Percentiles rank a stretch among this genome's conserved stretches.
Conservation (phyloP, 169 alveolate genomes). For the Eimeria acervulina region DNA sequence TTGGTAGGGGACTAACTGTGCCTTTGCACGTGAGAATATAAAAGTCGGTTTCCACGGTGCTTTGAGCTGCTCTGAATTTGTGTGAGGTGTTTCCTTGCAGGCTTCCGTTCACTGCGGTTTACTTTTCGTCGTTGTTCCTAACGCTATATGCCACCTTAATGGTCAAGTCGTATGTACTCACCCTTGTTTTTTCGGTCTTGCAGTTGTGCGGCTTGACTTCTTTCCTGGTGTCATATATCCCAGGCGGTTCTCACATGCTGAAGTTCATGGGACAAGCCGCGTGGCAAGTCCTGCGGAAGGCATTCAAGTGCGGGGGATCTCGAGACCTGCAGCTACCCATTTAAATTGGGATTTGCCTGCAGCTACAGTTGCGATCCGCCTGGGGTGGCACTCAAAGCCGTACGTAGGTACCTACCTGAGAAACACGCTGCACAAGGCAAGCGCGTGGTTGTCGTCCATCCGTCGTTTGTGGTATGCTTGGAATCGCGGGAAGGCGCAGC, state of each 20-base stretch:
- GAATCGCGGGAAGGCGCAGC: conserved; percentile 6
- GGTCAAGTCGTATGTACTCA: conserved; percentile 86
- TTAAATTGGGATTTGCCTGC: conserved; percentile 4
- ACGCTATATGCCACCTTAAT: conserved; percentile 87
- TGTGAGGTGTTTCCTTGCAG: conserved; percentile 57
- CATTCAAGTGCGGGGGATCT: conserved; percentile 81
- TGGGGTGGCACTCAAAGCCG: not conserved
- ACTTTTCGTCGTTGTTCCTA: conserved; percentile 84
- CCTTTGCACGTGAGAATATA: not conserved
- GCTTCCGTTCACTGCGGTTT: conserved; percentile 87
- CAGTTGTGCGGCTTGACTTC: conserved; percentile 87
- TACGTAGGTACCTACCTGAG: not conserved
- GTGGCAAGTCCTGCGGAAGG: conserved; percentile 80
- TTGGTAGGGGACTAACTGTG: not conserved
- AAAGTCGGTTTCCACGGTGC: not conserved
- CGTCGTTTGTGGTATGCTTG: conserved; percentile 1
- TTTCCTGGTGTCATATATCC: conserved; percentile 87
- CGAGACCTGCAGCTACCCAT: conserved; percentile 81
- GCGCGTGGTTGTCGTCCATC: conserved; percentile 4
- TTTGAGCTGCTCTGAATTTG: not conserved
- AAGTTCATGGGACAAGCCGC: conserved; percentile 82
- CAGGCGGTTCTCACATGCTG: conserved; percentile 87
- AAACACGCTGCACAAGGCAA: conserved; percentile 28
- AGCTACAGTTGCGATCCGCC: conserved; percentile 24
- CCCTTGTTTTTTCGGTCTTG: conserved; percentile 86